A percentile compares a stretch with the other conserved stretches of the same genome.
Conservation (phyloP, 2,329 filamentous ascomycete genomes). For the Botryosphaeria dothidea region DNA sequence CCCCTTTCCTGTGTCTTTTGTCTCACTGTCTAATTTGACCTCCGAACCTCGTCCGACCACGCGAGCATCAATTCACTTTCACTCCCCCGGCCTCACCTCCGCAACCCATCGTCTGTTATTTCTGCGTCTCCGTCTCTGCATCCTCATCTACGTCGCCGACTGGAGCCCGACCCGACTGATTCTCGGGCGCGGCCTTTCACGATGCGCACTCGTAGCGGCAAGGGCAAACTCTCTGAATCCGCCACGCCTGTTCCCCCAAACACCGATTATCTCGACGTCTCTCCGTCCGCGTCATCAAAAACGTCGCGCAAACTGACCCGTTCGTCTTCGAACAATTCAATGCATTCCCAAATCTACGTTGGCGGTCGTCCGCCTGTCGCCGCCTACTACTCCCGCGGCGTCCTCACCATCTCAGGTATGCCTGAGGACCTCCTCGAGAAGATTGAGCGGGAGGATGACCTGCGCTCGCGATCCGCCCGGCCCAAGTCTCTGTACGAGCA, state of each 20-base stretch:
- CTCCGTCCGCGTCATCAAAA: constrained; percentile 15
- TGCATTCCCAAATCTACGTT: constrained; percentile 28
- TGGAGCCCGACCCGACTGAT: not conserved
- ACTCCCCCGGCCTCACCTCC: not conserved
- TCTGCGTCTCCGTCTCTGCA: not conserved
- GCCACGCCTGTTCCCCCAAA: constrained; percentile 16
- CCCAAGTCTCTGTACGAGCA: constrained; percentile 17
- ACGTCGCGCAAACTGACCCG: constrained; percentile 31
- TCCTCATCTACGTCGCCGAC: not conserved
- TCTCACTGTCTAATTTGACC: constrained; percentile 13
- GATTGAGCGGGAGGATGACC: constrained; percentile 10
- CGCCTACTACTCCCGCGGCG: constrained; percentile 33
- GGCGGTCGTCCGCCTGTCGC: constrained; percentile 28
- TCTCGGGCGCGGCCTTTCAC: constrained; percentile 5
- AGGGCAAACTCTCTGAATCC: constrained; percentile 18
- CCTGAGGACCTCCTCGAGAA: constrained; percentile 11
- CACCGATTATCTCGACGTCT: constrained; percentile 10
- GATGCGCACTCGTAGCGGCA: constrained; percentile 21
- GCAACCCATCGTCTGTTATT: not conserved
- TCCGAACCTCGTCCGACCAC: constrained; percentile 14
- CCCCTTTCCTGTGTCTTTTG: constrained; percentile 15
- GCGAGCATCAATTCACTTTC: constrained; percentile 8
- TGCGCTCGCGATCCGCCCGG: constrained; percentile 7
- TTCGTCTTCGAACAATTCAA: constrained; percentile 37
- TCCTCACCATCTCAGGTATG: constrained; percentile 37